phyloP scores from a whole-genome alignment of 495 filamentous ascomycete species.

The Talaromyces ruber region DNA sequence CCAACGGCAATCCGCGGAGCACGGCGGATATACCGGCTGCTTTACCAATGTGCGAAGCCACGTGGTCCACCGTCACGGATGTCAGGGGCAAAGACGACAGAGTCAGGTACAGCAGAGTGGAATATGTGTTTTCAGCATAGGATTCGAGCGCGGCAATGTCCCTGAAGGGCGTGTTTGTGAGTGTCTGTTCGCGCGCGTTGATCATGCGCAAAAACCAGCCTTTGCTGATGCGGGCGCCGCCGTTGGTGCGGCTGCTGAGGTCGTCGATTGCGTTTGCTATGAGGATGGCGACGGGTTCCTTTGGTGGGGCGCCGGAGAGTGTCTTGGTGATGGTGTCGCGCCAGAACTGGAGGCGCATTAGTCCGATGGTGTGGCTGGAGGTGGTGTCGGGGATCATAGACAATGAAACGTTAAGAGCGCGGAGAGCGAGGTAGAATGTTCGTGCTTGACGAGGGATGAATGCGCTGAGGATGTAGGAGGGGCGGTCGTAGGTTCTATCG shows the following conservation, averaged over 20 bases:
- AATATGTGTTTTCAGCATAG: conserved; percentile 92
- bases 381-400: conserved; percentile 82
- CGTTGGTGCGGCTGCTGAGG: conserved; percentile 45
- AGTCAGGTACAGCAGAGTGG: conserved; percentile 84
- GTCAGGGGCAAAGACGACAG: conserved; percentile 66
- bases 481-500: conserved; percentile 68
- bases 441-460: conserved; percentile 66
- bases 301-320: conserved; percentile 66
- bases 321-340: conserved; percentile 68
- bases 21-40: conserved; percentile 80
- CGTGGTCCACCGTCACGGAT: conserved; percentile 80
- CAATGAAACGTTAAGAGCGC: conserved; percentile 86
- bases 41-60: conserved; percentile 92
- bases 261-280: conserved; percentile 60
- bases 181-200: conserved; percentile 67
- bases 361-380: conserved; percentile 68
- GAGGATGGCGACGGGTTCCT: conserved; percentile 85
- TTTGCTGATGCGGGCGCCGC: conserved; percentile 56
- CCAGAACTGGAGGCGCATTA: conserved; percentile 93
- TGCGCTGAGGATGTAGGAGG: conserved; percentile 75
- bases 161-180: conserved; percentile 75
- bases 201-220: conserved; percentile 78
- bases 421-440: conserved; percentile 82
- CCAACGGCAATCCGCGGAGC: conserved; percentile 70
- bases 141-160: conserved; percentile 66